These are phyloP conservation scores for Exophiala lecanii-corni DNA, from an alignment of 2,329 filamentous ascomycete species.

Conservation along the genomic window DNA sequence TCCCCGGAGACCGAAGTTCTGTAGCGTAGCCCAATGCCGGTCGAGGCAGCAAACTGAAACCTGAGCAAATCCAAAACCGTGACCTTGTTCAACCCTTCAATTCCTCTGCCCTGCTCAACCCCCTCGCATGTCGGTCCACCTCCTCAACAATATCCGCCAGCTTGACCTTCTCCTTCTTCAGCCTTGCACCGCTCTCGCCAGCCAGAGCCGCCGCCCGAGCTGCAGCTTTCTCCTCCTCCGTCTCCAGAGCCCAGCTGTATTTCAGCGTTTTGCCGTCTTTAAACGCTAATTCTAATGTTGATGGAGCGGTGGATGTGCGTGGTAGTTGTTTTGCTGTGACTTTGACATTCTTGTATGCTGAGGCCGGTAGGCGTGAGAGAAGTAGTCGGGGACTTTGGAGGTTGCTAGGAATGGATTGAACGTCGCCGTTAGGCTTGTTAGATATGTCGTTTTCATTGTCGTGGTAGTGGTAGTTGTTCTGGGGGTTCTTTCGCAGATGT, in stretches of 20 bases:
- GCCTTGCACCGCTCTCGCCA: constrained; percentile 69
- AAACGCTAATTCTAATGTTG: constrained; percentile 73
- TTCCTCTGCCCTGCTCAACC: constrained; percentile 76
- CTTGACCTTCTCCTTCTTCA: constrained; percentile 67
- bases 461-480: too few relatives aligned
- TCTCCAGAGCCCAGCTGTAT: constrained; percentile 39
- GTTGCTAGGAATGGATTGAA: constrained; percentile 87
- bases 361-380: constrained; percentile 76
- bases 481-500: too few relatives aligned
- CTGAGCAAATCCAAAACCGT: too few relatives aligned
- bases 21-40: too few relatives aligned
- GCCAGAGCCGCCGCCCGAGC: constrained; percentile 35
- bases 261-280: constrained; percentile 92
- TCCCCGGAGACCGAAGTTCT: too few relatives aligned
- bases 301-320: constrained; percentile 57
- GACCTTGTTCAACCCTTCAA: constrained; percentile 54
- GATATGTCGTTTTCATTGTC: constrained; percentile 27
- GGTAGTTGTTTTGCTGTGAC: constrained; percentile 75
- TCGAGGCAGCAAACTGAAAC: too few relatives aligned
- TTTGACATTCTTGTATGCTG: constrained; percentile 69
- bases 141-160: constrained; percentile 86
- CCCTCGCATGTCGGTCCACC: constrained; percentile 81
- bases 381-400: constrained; percentile 84
- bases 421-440: constrained; percentile 72
- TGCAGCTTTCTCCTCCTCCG: constrained; percentile 29